Evolutionary conservation across 139 green algal species (phyloP).

Genomic region (Chlorella sp.): DNA sequence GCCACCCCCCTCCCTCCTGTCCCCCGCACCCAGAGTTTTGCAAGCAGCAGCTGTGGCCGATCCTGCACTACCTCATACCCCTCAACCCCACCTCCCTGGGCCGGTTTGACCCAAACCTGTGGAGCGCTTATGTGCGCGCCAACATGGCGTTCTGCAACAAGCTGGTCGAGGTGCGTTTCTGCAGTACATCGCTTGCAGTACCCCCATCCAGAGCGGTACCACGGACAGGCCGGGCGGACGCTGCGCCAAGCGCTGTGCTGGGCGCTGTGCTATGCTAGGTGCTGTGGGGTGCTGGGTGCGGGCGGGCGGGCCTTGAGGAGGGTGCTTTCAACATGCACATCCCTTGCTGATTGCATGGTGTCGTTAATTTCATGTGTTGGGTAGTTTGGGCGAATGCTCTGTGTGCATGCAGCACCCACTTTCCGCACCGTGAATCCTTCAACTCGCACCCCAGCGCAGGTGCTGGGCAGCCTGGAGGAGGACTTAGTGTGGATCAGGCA

Average conservation of each 20-base stretch:
- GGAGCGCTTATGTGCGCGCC: constrained; percentile 96
- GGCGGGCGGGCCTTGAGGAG: too few relatives aligned
- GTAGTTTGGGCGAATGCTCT: too few relatives aligned
- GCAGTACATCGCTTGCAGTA: background rate
- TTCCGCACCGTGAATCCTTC: too few relatives aligned
- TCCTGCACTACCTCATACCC: constrained; percentile 98
- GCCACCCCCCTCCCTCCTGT: background rate
- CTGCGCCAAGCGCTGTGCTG: background rate
- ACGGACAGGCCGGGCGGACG: background rate
- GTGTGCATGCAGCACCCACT: too few relatives aligned
- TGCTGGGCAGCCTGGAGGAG: constrained; percentile 63
- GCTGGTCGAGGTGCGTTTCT: constrained; percentile 68
- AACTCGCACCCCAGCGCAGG: constrained; percentile 1
- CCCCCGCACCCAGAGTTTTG: constrained; percentile 81
- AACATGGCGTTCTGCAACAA: constrained; percentile 95
- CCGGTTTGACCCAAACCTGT: constrained; percentile 90
- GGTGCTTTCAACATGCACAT: too few relatives aligned
- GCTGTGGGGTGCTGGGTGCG: too few relatives aligned
- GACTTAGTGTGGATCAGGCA: constrained; percentile 98
- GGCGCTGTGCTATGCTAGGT: background rate
- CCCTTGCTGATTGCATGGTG: background rate
- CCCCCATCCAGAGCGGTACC: background rate
- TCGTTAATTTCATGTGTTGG: too few relatives aligned
- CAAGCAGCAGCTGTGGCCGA: constrained; percentile 98
- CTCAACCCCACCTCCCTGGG: constrained; percentile 73